A percentile compares a stretch with the other conserved stretches of the same genome.
Evolutionary conservation across 305 asterid species (phyloP).

Genomic region (Petunia hybrid): DNA sequence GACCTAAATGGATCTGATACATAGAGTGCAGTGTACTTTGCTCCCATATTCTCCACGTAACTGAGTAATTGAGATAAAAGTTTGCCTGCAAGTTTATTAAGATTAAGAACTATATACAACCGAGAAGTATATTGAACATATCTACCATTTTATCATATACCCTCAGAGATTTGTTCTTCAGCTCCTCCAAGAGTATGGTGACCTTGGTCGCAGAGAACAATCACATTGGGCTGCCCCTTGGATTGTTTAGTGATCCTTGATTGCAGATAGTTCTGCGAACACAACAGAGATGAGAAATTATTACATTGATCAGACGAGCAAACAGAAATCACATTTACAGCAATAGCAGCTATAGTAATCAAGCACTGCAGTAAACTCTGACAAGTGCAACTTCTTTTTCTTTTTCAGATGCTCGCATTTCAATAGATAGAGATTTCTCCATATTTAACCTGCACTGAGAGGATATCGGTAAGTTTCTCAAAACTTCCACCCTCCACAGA

Average conservation of each 20-base stretch:
- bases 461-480: constrained; percentile 59
- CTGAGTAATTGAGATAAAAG: constrained; percentile 69
- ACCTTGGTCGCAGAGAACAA: constrained; percentile 74
- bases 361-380: constrained; percentile 2
- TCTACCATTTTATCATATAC: constrained; percentile 41
- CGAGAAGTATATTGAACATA: constrained; percentile 26
- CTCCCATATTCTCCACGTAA: constrained; percentile 69
- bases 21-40: constrained; percentile 70
- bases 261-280: constrained; percentile 68
- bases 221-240: constrained; percentile 61
- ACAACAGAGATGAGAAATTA: constrained; percentile 15
- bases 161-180: constrained; percentile 64
- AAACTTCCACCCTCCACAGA: constrained; percentile 67
- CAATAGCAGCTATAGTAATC: constrained; percentile 12
- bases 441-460: constrained; percentile 71
- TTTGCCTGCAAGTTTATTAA: constrained; percentile 62
- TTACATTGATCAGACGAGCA: not conserved
- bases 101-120: constrained; percentile 36
- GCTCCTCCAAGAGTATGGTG: constrained; percentile 45
- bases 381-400: too few species aligned
- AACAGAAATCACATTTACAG: not conserved
- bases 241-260: constrained; percentile 60
- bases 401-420: not conserved
- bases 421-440: constrained; percentile 14
- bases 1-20: constrained; percentile 81